Evolutionary conservation across 2,329 filamentous ascomycete genomes (phyloP), one percentile per base, ranked within the genome.

Genomic region (Aspergillus pseudonomiae): DNA sequence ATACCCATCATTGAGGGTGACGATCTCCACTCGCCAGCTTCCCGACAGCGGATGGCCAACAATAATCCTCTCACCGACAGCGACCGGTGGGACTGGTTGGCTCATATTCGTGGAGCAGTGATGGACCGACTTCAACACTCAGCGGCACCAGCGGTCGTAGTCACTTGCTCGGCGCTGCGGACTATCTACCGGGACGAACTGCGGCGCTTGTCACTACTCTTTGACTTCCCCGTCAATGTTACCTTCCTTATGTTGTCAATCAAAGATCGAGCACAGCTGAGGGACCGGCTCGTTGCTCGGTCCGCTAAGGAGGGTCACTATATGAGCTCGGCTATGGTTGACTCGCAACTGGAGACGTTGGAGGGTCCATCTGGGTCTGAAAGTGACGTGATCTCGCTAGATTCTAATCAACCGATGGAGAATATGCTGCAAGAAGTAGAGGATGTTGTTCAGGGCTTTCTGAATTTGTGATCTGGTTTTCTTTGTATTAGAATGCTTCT

Each of bases 121-220:
- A 67, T 70, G 66, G 64, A 69, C 24, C 63, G 66, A 16, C 61
- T 71, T 3, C 66, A 66, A 21, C 56, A 60, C 3, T 60, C 63
- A 2, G 52, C 63, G 6, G 39, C 60, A 1, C 59, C 62, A 0
- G 65, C 80, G 26, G 80, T 84, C 2, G 80, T 84, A n/a, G 78
- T 86, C 6, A 85, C 83, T 24, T 86, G 84, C 77, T 83, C 81
- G 54, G 83, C 84, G 1, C 74, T 85, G 43, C 84, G 84, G 70
- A 81, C 80, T 57, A 83, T 83, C 67, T 85, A 85, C 73, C 81
- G 84, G 41, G 83, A 85, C 82, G 50, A 83, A 82, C 70, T 85
- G 82, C 67, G 78, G 81, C 57, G 83, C 19, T 26, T 72, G 14
- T 59, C 62, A 1, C 60, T 65, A n/a, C 57, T 71, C 2, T 63